Conservation (phyloP, 2,329 filamentous ascomycete species). For the Dothiorella sarmentorum region DNA sequence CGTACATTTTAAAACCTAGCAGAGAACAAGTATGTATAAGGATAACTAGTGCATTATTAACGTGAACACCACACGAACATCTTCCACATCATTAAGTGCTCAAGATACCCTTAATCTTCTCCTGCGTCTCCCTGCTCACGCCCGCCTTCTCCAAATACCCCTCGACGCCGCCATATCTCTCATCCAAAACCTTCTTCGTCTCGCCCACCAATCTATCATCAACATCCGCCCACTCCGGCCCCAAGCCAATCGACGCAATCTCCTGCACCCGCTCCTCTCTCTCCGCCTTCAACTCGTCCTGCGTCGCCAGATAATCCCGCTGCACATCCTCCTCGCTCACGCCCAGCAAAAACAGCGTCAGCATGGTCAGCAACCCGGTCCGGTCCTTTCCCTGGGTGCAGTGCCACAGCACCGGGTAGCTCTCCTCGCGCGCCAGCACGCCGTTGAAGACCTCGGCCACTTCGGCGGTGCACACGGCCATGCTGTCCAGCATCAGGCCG, state of each 20-base stretch:
- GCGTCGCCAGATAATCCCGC: constrained; percentile 68
- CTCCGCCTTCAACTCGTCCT: constrained; percentile 58
- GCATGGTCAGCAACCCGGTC: constrained; percentile 66
- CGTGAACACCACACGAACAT: not conserved
- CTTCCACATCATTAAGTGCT: not conserved
- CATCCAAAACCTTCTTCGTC: constrained; percentile 56
- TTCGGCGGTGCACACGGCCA: constrained; percentile 64
- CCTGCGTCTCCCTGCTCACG: constrained; percentile 36
- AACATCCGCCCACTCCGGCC: constrained; percentile 48
- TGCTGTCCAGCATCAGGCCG: constrained; percentile 65
- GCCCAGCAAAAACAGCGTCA: constrained; percentile 63
- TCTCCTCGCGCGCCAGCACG: constrained; percentile 45
- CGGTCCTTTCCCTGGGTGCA: constrained; percentile 90
- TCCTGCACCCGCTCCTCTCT: constrained; percentile 63
- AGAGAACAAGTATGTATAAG: too few species aligned
- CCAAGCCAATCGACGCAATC: constrained; percentile 66
- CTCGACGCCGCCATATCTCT: constrained; percentile 63
- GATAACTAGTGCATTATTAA: too few species aligned
- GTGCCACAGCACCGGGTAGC: constrained; percentile 68
- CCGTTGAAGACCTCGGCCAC: constrained; percentile 52
- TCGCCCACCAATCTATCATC: constrained; percentile 57
- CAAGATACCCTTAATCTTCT: constrained; percentile 33
- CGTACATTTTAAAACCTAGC: too few species aligned
- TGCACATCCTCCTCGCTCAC: constrained; percentile 59
- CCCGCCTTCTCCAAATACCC: constrained; percentile 64